These are phyloP conservation scores for Cajanus cajan DNA, from an alignment of 306 rosid genomes.

Conservation along the genomic window DNA sequence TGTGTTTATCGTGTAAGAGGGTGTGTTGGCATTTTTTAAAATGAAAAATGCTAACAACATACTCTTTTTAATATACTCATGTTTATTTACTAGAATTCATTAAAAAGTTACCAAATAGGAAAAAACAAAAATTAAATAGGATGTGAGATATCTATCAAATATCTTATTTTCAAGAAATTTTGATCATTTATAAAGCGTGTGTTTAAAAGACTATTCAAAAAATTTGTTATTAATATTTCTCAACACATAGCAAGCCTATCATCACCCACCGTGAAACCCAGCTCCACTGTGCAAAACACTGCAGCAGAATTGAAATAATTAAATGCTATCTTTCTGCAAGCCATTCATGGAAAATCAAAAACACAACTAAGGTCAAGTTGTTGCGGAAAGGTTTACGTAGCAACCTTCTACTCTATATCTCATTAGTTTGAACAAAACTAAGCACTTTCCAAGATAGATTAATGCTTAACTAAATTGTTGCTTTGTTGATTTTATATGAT, in stretches of 20 bases:
- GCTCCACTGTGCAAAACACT: background rate
- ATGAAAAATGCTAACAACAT: no score
- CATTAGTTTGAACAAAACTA: background rate
- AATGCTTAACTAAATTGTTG: background rate
- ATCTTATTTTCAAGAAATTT: no score
- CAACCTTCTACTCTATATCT: background rate
- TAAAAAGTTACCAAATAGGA: no score
- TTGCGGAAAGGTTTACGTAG: background rate
- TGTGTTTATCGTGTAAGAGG: no score
- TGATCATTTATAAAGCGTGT: no score
- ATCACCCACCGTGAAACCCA: slow-evolving; percentile 17
- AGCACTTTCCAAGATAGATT: background rate
- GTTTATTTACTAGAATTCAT: no score
- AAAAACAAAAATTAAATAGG: no score
- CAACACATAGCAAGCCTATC: slow-evolving; percentile 22
- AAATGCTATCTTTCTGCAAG: background rate
- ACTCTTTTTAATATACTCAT: no score
- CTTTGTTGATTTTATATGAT: background rate
- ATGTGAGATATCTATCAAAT: no score
- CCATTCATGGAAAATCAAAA: background rate
- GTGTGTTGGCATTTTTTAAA: no score
- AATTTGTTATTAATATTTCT: no score
- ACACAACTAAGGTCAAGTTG: background rate
- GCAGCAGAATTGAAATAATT: background rate
- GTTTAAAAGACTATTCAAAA: no score